phyloP scores from a whole-genome alignment of 345 rosid genomes.

The Dimocarpus longan region DNA sequence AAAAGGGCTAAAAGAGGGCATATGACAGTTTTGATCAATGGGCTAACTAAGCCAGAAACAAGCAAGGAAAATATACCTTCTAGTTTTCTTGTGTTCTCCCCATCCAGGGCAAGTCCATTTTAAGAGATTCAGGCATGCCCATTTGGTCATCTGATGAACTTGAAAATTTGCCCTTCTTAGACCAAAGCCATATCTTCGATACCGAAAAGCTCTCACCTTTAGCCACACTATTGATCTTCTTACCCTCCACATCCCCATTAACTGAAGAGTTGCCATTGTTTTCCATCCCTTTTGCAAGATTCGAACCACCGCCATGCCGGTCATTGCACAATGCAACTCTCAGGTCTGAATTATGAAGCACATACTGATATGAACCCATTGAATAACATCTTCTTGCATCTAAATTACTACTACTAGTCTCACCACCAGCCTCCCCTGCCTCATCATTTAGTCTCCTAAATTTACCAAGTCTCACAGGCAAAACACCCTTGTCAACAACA shows the following conservation, averaged over 20 bases:
- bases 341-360: constrained; percentile 68
- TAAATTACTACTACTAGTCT: constrained; percentile 78
- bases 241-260: constrained; percentile 45
- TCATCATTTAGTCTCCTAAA: constrained; percentile 52
- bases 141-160: constrained; percentile 46
- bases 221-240: constrained; percentile 58
- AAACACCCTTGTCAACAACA: constrained; percentile 60
- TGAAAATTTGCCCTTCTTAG: constrained; percentile 66
- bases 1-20: constrained; percentile 16
- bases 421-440: constrained; percentile 54
- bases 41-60: constrained; percentile 10
- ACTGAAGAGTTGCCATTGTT: constrained; percentile 38
- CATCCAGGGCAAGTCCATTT: constrained; percentile 68
- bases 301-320: constrained; percentile 21
- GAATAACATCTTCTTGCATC: constrained; percentile 88
- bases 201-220: constrained; percentile 86
- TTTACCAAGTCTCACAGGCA: constrained; percentile 82
- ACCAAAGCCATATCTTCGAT: constrained; percentile 92
- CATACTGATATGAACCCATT: constrained; percentile 86
- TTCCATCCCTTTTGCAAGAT: constrained; percentile 32
- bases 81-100: constrained; percentile 44
- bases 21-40: constrained; percentile 16
- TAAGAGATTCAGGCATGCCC: constrained; percentile 60
- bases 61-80: constrained; percentile 33
- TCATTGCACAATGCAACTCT: constrained; percentile 49